These are phyloP conservation scores for Saccharomyces hybrid DNA, from an alignment of 1,139 yeast species.

Conservation along the genomic window DNA sequence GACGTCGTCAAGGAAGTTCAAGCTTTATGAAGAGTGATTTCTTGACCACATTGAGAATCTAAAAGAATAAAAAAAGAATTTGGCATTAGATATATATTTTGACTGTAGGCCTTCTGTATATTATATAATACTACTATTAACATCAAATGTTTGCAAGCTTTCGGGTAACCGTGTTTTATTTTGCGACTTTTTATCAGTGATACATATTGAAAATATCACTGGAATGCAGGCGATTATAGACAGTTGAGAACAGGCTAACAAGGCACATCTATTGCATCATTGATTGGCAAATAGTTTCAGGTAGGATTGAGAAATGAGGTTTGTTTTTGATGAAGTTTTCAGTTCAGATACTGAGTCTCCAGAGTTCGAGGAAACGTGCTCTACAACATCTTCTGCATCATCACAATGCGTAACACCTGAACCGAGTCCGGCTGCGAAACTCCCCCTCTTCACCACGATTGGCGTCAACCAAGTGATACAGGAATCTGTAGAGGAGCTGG, in stretches of 20 bases:
- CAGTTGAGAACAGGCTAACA: too few relatives aligned
- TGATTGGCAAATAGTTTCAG: too few relatives aligned
- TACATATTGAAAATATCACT: too few relatives aligned
- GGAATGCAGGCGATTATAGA: too few relatives aligned
- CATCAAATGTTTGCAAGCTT: background rate
- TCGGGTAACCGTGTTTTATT: background rate
- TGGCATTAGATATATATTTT: background rate
- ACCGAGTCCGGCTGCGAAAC: conserved; percentile 3
- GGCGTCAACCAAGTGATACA: background rate
- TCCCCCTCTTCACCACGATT: background rate
- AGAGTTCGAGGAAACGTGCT: conserved; percentile 4
- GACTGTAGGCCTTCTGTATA: conserved; percentile 1
- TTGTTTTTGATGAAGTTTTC: conserved; percentile 15
- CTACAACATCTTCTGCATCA: conserved; percentile 5
- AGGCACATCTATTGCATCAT: too few relatives aligned
- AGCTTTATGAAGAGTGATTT: conserved; percentile 21
- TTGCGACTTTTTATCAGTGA: too few relatives aligned
- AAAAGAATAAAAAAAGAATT: background rate
- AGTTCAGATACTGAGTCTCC: conserved; percentile 8
- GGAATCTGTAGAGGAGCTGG: background rate
- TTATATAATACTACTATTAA: background rate
- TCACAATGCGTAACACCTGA: conserved; percentile 7
- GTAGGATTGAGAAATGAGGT: conserved; percentile 11
- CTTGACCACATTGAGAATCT: background rate
- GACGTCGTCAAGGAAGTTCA: conserved; percentile 87